Evolutionary conservation across 2,329 filamentous ascomycete species (phyloP), one percentile per base, ranked within the genome.

Genomic region (Colletotrichum truncatum): DNA sequence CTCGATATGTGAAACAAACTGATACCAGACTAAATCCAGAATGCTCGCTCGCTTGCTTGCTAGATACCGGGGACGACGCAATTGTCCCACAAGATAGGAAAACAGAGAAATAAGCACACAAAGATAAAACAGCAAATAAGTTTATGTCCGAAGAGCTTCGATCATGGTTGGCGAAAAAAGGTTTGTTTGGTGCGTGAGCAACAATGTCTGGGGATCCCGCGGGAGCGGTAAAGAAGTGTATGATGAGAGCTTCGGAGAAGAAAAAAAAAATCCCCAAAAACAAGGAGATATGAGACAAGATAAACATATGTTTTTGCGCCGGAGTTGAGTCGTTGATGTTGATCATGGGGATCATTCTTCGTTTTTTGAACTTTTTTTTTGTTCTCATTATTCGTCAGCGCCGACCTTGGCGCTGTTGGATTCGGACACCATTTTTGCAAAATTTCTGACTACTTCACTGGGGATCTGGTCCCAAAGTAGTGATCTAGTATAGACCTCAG

Each of bases 401-500:
- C 66, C 78, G 69, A 76, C 75, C 72, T 80, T 77, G 63, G 78
- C 76, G 70, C 79, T 82, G 78, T 85, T 90, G 79, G 87, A 91
- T 74, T 96, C 92, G 69, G 91, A 89, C 72, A 97, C 92, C 87
- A 97, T 94, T 79, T 93, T 92, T 73, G 92, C 93, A 82, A 98
- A 98, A 76, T 95, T 93, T 71, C 90, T 89, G 57, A 99, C 93
- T 51, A 98, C 94, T 69, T 98, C 94, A 71, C 89, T 87, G 12
- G 96, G 94, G 72, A 98, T 94, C 78, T 94, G 93, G 74, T 98
- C 94, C 93, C 93, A 97, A 63, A 98, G 89, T 67, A 98, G 85
- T 68, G 93, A 97, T 63, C 95, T 88, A 32, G 94, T 97, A 81
- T 97, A 97, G 41, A 98, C 93, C 73, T 98, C 94, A 62, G 94